Base-by-base conservation (phyloP, 2,329 filamentous ascomycete species). In the Purpureocillium lavendulum region DNA sequence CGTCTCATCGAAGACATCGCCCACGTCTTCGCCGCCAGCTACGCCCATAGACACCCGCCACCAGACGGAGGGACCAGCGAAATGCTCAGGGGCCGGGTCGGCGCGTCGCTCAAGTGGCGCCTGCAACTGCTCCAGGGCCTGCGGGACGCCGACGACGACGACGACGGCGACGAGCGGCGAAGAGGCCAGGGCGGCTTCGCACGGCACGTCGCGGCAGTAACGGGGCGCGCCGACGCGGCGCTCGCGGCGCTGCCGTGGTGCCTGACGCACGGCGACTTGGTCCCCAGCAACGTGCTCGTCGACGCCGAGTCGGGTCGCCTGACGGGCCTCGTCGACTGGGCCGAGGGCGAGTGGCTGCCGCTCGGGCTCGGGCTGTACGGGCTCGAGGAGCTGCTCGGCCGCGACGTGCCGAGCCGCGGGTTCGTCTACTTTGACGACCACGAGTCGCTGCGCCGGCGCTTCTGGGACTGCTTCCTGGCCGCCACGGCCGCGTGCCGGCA, bases 311-410 rank as follows among this genome's bases (percentile, higher is more conserved):
- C 63, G 0, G 72, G 70, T 39, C 40, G 48, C 3, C 50, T 82
- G 7, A 61, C 51, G 0, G 80, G 77, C 1, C 42, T 82, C 1
- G 63, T 83, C 0, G 80, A 83, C 50, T 83, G 78, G 79, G 74
- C 75, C 0, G 79, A 83, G 50, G 75, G 71, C 0, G 77, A 82
- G 50, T 68, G 61, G 43, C 52, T 80, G 8, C 77, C 77, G 0
- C 77, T 80, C 47, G 79, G 78, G 0, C 62, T 73, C 3, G 71
- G 70, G 18, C 54, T 80, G 33, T 82, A 80, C 47, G 77, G 77
- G 0, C 54, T 82, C 0, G 77, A 82, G 50, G 69, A 77, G 53
- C 50, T 82, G 1, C 58, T 83, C 1, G 75, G 77, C 1, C 59
- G 63, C 40, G 50, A 68, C n/a, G 53, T 49, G 9, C 28, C 47